Evolutionary conservation across 805 yeast species (phyloP).

Genomic region (Tetrapisispora nanseiensis): DNA sequence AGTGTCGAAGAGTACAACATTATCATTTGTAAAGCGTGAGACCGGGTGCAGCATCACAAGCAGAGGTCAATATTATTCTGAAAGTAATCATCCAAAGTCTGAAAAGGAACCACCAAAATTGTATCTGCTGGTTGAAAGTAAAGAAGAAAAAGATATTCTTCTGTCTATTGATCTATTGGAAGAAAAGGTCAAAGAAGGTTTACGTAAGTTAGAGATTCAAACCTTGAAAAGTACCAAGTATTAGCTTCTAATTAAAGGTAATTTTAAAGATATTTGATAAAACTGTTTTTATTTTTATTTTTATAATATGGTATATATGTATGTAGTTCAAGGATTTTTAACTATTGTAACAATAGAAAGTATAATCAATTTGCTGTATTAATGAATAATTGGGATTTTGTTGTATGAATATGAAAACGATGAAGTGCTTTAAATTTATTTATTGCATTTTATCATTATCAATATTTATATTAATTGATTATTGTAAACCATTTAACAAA

Average conservation of each 20-base stretch:
- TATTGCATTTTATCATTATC: too few relatives aligned
- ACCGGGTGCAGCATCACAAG: conserved; percentile 71
- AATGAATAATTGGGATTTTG: too few relatives aligned
- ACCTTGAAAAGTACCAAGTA: conserved; percentile 41
- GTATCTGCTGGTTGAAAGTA: conserved; percentile 69
- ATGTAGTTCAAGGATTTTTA: too few relatives aligned
- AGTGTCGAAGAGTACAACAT: conserved; percentile 57
- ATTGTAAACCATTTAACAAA: background rate
- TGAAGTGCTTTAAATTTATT: too few relatives aligned
- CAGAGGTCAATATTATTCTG: conserved; percentile 68
- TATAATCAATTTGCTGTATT: too few relatives aligned
- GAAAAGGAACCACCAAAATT: conserved; percentile 61
- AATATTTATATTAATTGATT: too few relatives aligned
- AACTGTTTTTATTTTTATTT: too few relatives aligned
- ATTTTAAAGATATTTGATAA: background rate
- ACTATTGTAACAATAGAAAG: too few relatives aligned
- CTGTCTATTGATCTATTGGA: conserved; percentile 51
- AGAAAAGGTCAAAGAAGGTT: conserved; percentile 45
- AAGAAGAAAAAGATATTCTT: conserved; percentile 45
- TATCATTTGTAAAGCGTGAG: conserved; percentile 54
- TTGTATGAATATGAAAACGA: too few relatives aligned
- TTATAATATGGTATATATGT: too few relatives aligned
- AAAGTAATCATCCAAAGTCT: conserved; percentile 43
- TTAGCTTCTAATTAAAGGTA: conserved; percentile 9
- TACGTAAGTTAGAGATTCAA: conserved; percentile 39